A percentile compares a stretch with the other conserved stretches of the same genome.
phyloP scores from a whole-genome alignment of 164 flowering plant species.

The Kingdonia uniflora region DNA sequence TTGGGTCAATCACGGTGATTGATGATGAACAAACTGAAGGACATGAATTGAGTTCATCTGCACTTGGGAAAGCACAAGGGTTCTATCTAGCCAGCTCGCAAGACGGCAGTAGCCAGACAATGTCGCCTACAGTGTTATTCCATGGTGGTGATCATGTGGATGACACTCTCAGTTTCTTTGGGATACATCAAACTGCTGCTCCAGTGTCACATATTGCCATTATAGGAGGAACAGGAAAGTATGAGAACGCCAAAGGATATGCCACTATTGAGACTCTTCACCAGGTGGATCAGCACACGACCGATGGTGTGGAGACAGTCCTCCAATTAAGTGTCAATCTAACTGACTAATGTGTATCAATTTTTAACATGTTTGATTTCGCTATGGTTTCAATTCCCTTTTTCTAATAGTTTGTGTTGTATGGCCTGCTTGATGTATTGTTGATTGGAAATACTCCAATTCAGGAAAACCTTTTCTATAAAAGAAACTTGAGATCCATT shows the following conservation, averaged over 20 bases:
- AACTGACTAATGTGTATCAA: no score
- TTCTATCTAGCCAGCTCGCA: constrained; percentile 26
- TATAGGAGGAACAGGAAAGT: constrained; percentile 76
- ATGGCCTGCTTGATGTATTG: no score
- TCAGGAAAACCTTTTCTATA: no score
- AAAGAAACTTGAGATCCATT: no score
- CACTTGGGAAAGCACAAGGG: constrained; percentile 6
- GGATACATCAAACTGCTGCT: constrained; percentile 27
- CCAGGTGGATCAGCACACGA: constrained; percentile 29
- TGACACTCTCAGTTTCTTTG: constrained; percentile 34
- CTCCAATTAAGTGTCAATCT: no score
- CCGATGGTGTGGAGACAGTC: constrained; percentile 68
- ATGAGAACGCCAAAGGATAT: constrained; percentile 59
- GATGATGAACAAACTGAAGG: constrained; percentile 8
- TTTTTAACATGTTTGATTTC: no score
- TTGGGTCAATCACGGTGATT: constrained; percentile 4
- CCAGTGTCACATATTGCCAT: constrained; percentile 44
- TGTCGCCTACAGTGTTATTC: constrained; percentile 55
- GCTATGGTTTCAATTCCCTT: no score
- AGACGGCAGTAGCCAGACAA: constrained; percentile 50
- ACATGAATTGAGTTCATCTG: constrained; percentile 7
- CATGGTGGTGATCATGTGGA: constrained; percentile 21
- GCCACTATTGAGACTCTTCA: constrained; percentile 29
- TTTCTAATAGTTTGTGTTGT: no score
- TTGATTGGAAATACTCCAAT: no score